These are phyloP conservation scores for Penicillium herquei DNA, from an alignment of 495 filamentous ascomycete species.

Conservation along the genomic window DNA sequence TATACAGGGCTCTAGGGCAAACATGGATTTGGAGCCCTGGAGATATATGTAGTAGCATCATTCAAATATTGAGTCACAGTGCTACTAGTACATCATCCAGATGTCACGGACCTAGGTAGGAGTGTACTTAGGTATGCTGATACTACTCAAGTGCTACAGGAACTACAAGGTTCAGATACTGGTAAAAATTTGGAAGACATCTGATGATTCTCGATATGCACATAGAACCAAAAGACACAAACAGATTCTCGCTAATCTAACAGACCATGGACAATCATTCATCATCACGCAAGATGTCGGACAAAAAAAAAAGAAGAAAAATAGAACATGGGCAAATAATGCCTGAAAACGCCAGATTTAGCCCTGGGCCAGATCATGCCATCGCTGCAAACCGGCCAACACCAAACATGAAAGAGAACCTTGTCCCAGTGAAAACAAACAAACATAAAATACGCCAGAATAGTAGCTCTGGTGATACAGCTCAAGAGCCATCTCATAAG, in stretches of 20 bases:
- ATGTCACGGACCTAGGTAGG: too few species aligned
- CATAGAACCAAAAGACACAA: slow-evolving; percentile 20
- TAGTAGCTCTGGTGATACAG: background rate
- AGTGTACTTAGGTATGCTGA: too few species aligned
- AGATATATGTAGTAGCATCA: too few species aligned
- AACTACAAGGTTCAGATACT: too few species aligned
- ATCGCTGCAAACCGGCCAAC: background rate
- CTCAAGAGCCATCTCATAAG: slow-evolving; percentile 8
- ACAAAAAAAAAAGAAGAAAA: slow-evolving; percentile 12
- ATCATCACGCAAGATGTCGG: slow-evolving; percentile 17
- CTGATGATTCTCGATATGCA: slow-evolving; percentile 2
- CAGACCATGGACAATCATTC: slow-evolving; percentile 23
- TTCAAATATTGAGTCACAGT: too few species aligned
- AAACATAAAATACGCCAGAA: slow-evolving; percentile 14
- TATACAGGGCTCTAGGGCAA: too few species aligned
- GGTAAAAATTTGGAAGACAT: too few species aligned
- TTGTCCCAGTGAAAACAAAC: background rate
- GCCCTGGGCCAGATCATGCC: slow-evolving; percentile 3
- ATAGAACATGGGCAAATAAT: slow-evolving; percentile 9
- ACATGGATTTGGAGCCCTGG: too few species aligned
- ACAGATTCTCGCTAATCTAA: slow-evolving; percentile 24
- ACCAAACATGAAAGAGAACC: slow-evolving; percentile 2
- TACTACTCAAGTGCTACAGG: too few species aligned
- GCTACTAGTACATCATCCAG: too few species aligned
- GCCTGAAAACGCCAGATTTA: slow-evolving; percentile 4